Evolutionary conservation across 352 stramenopile species (phyloP), one percentile per base, ranked within the genome.

Genomic region (Globisporangium heterothallicum): DNA sequence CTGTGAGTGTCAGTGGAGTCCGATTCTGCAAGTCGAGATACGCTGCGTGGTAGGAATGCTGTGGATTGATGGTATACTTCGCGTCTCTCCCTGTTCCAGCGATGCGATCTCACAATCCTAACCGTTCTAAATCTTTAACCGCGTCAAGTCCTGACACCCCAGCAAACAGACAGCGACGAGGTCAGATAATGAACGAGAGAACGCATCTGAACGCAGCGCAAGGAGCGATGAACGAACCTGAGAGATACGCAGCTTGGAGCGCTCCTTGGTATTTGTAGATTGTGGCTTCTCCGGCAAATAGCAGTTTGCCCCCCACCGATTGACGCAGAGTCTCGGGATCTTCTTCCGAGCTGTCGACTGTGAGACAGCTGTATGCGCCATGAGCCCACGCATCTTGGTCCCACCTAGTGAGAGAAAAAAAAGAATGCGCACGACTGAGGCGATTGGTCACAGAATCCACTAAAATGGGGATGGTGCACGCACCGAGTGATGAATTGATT

Each of bases 251-350:
- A 6, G 75, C 78, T 38, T 86, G 75, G 13, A 86, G 60, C 3
- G 75, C 77, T 3, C 73, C 74, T 45, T 86, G 80, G 50, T 86
- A 85, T 44, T 78, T 70, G 59, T 86, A 77, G 40, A 72, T 71
- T 8, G 77, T 91, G 13, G 76, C 78, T 41, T 91, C 80, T 10
- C 80, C 80, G 1, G 75, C 75, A 32, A 91, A 91, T 29, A 82
- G 54, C 45, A 91, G 56, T 16, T 67, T 67, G 8, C 56, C 66
- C 0, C 42, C 63, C 0, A 86, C 56, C 0, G 66, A 55, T 29
- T 74, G 54, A 4, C 73, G 61, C 10, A 91, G 42, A 7, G 68
- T 49, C 27, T 78, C 70, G 18, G 81, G 81, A 42, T 88, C 80
- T 2, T 79, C 57, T 13, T 66, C 68, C 4, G 80, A 70, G 50